These are phyloP conservation scores for Prunus davidiana DNA, from an alignment of 306 rosid genomes.

Conservation along the genomic window DNA sequence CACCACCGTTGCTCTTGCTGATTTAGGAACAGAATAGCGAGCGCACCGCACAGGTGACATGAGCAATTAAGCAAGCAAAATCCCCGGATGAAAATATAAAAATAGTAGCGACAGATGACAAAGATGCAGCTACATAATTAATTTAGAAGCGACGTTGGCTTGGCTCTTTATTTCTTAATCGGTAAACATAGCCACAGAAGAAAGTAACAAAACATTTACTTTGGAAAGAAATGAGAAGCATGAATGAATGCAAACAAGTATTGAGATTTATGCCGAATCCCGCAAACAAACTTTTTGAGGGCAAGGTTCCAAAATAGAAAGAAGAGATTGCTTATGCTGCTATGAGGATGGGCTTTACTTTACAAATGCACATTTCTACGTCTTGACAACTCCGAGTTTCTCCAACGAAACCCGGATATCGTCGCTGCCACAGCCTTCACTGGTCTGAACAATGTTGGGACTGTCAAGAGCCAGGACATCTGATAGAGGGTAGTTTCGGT, in stretches of 20 bases:
- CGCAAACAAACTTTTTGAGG: background rate
- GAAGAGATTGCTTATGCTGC: background rate
- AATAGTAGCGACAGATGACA: background rate
- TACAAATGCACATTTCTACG: slow-evolving; percentile 25
- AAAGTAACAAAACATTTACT: background rate
- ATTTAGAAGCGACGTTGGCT: background rate
- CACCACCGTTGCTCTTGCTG: background rate
- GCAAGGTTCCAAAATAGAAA: background rate
- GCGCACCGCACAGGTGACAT: background rate
- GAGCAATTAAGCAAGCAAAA: background rate
- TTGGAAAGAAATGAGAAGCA: background rate
- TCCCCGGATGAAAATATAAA: background rate
- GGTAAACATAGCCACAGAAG: background rate
- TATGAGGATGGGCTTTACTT: background rate
- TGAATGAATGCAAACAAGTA: background rate
- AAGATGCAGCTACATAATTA: background rate
- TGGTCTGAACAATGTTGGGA: slow-evolving; percentile 65
- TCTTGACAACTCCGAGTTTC: slow-evolving; percentile 53
- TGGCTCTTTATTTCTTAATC: slow-evolving; percentile 20
- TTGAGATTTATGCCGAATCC: background rate
- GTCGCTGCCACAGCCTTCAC: slow-evolving; percentile 48
- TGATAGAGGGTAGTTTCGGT: slow-evolving; percentile 84
- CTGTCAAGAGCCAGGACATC: slow-evolving; percentile 76
- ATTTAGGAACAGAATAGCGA: background rate
- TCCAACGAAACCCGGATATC: slow-evolving; percentile 68